Percentiles rank a stretch among this genome's conserved stretches.
These are phyloP conservation scores for Elsinoe perseae DNA, from an alignment of 2,329 filamentous ascomycete species.

Conservation along the genomic window DNA sequence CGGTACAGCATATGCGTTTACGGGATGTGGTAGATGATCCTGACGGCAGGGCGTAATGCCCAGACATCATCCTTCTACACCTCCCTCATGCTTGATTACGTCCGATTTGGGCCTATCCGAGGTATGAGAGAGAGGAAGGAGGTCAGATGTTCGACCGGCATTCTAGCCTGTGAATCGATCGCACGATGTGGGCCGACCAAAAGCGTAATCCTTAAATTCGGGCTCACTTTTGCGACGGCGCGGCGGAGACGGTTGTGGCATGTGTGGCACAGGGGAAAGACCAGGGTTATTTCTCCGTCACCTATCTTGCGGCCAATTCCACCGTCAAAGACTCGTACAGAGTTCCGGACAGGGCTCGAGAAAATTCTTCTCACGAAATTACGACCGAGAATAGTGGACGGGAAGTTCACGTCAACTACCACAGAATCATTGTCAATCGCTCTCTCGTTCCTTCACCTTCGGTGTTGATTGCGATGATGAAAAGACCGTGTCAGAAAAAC, in stretches of 20 bases:
- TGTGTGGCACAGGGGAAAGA: neutral
- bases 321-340: neutral
- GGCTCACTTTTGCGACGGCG: neutral
- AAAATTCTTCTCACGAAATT: slow-evolving; percentile 6
- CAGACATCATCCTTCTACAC: neutral
- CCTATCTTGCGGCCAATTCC: slow-evolving; percentile 2
- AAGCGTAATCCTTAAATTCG: slow-evolving; percentile 7
- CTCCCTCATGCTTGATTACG: slow-evolving; percentile 9
- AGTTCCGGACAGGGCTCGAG: neutral
- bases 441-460: neutral
- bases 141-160: neutral
- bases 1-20: slow-evolving; percentile 3
- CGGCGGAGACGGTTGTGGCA: neutral
- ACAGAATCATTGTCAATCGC: neutral
- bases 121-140: slow-evolving; percentile 7
- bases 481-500: slow-evolving; percentile 1
- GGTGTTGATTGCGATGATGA: too few relatives aligned
- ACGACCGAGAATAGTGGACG: neutral
- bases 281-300: neutral
- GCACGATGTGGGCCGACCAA: slow-evolving; percentile 6
- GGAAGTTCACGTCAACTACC: neutral
- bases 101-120: neutral
- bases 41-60: neutral
- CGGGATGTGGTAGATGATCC: neutral
- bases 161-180: slow-evolving; percentile 2